Evolutionary conservation across 2,329 filamentous ascomycete genomes (phyloP).

Genomic region (Colletotrichum incanum): DNA sequence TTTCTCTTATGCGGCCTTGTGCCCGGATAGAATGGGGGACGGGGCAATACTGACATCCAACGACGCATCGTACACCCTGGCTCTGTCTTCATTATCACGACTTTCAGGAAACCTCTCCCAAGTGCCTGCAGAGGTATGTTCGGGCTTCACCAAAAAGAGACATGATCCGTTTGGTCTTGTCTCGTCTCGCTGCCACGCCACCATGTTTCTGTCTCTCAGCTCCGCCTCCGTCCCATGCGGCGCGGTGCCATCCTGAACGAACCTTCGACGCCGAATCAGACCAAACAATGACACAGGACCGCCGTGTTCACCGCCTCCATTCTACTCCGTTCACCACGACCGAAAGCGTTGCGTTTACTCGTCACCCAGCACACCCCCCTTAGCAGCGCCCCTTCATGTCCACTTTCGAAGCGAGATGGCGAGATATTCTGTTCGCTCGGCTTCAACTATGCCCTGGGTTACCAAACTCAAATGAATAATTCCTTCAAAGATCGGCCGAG

Average conservation of each 20-base stretch:
- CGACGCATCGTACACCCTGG: background rate
- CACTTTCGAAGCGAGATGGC: slow-evolving; percentile 25
- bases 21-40: background rate
- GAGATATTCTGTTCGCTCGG: slow-evolving; percentile 9
- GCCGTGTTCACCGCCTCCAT: background rate
- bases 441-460: background rate
- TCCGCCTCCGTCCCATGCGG: background rate
- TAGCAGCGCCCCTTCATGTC: slow-evolving; percentile 23
- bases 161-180: slow-evolving; percentile 28
- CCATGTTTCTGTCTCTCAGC: background rate
- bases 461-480: slow-evolving; percentile 22
- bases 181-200: slow-evolving; percentile 36
- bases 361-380: background rate
- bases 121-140: slow-evolving; percentile 12
- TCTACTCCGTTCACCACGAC: slow-evolving; percentile 1
- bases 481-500: slow-evolving; percentile 30
- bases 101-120: background rate
- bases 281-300: slow-evolving; percentile 4
- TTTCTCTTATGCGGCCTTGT: background rate
- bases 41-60: slow-evolving; percentile 13
- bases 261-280: slow-evolving; percentile 1
- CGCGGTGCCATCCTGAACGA: background rate
- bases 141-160: slow-evolving; percentile 22
- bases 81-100: slow-evolving; percentile 1
- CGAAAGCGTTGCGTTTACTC: slow-evolving; percentile 22